phyloP scores from a whole-genome alignment of 1,139 yeast species.

The Debaryomycetaceae sp. region DNA sequence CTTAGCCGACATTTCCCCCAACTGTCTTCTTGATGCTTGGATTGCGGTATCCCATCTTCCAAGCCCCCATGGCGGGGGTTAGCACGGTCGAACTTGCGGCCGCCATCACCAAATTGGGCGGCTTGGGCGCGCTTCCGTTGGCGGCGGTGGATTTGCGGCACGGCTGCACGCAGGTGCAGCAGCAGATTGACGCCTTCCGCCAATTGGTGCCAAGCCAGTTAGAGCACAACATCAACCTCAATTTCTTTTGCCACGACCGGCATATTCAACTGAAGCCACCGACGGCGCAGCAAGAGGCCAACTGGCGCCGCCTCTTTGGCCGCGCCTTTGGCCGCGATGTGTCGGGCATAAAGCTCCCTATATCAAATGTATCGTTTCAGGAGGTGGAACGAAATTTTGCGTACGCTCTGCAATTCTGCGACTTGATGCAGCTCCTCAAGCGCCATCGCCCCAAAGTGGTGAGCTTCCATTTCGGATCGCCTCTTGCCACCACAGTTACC shows the following conservation, averaged over 20 bases:
- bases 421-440: slow-evolving; percentile 13
- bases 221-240: slow-evolving; percentile 30
- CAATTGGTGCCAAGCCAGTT: slow-evolving; percentile 5
- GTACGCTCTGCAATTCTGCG: slow-evolving; percentile 9
- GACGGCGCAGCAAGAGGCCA: slow-evolving; percentile 14
- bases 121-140: slow-evolving; percentile 43
- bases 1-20: no score
- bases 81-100: slow-evolving; percentile 39
- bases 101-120: slow-evolving; percentile 34
- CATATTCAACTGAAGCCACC: slow-evolving; percentile 12
- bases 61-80: slow-evolving; percentile 55
- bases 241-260: slow-evolving; percentile 40
- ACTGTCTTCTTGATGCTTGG: slow-evolving; percentile 13
- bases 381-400: slow-evolving; percentile 21
- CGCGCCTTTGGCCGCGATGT: slow-evolving; percentile 10
- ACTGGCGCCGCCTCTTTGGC: slow-evolving; percentile 22
- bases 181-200: slow-evolving; percentile 12
- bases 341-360: slow-evolving; percentile 17
- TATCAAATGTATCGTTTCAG: slow-evolving; percentile 30
- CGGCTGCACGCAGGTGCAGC: slow-evolving; percentile 13
- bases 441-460: slow-evolving; percentile 28
- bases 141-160: slow-evolving; percentile 26
- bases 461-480: slow-evolving; percentile 50
- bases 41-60: slow-evolving; percentile 36
- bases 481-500: slow-evolving; percentile 32